phyloP scores from a whole-genome alignment of 1,284 basidiomycete genomes.

The Cryptococcus sp. region DNA sequence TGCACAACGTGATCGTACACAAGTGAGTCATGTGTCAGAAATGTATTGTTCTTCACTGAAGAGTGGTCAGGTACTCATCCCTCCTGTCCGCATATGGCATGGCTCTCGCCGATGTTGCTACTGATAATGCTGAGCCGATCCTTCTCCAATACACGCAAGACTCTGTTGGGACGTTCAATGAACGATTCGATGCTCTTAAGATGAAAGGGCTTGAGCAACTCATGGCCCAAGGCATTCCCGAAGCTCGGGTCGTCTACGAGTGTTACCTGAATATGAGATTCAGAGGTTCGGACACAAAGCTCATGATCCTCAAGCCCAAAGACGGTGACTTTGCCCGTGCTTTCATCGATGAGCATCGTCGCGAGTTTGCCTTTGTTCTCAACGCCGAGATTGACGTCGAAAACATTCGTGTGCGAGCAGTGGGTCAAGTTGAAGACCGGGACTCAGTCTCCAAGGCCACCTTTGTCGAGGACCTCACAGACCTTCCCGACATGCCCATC shows the following conservation, averaged over 20 bases:
- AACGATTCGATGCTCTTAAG: conserved; percentile 56
- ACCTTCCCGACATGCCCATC: not conserved
- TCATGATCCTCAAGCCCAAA: conserved; percentile 37
- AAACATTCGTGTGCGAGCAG: conserved; percentile 34
- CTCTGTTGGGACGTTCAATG: conserved; percentile 18
- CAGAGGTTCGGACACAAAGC: conserved; percentile 31
- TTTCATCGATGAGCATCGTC: conserved; percentile 33
- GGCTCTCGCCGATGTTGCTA: conserved; percentile 43
- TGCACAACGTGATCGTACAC: conserved; percentile 53
- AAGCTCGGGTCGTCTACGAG: conserved; percentile 71
- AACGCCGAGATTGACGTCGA: conserved; percentile 56
- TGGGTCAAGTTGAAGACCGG: conserved; percentile 33
- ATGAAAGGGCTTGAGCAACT: conserved; percentile 74
- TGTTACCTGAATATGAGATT: conserved; percentile 43
- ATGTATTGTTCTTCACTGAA: not conserved
- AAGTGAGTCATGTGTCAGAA: conserved; percentile 58
- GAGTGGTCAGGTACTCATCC: conserved; percentile 28
- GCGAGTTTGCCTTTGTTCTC: conserved; percentile 43
- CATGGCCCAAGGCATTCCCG: conserved; percentile 67
- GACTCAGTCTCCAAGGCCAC: conserved; percentile 15
- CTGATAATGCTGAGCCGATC: conserved; percentile 48
- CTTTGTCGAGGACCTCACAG: conserved; percentile 9
- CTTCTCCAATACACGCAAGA: conserved; percentile 62
- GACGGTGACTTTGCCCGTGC: conserved; percentile 27
- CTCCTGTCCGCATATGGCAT: conserved; percentile 45